A percentile compares a stretch with the other conserved stretches of the same genome.
phyloP scores from a whole-genome alignment of 1,284 basidiomycete species.

The Thelephora terrestris region DNA sequence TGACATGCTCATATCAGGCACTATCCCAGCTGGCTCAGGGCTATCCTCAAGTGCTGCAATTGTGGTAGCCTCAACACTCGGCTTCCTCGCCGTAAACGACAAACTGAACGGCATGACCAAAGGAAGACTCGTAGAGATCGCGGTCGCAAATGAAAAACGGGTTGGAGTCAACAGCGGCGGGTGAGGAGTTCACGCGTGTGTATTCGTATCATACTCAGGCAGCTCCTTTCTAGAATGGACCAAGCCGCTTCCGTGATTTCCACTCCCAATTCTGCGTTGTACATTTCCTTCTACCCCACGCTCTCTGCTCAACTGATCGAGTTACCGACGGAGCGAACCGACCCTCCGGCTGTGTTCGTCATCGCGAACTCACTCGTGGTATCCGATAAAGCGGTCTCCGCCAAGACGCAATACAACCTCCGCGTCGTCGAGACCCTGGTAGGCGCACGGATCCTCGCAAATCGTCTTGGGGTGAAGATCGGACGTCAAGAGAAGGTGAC shows the following conservation, averaged over 20 bases:
- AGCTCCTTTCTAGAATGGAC: conserved; percentile 47
- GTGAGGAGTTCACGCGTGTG: conserved; percentile 27
- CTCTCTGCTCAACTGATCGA: conserved; percentile 56
- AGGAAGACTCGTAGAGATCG: conserved; percentile 64
- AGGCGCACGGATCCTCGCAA: conserved; percentile 63
- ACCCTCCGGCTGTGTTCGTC: conserved; percentile 53
- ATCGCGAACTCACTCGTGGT: conserved; percentile 79
- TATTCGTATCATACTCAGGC: neutral
- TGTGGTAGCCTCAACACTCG: conserved; percentile 74
- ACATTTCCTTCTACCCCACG: conserved; percentile 74
- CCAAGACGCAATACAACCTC: conserved; percentile 75
- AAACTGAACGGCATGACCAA: conserved; percentile 53
- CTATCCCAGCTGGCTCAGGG: conserved; percentile 75
- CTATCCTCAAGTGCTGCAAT: conserved; percentile 77
- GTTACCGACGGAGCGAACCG: conserved; percentile 36
- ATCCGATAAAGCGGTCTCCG: conserved; percentile 67
- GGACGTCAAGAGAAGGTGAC: conserved; percentile 32
- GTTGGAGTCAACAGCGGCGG: conserved; percentile 76
- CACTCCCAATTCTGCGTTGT: conserved; percentile 58
- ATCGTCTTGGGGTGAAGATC: conserved; percentile 37
- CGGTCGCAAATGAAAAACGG: conserved; percentile 74
- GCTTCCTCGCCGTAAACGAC: conserved; percentile 67
- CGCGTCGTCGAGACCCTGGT: conserved; percentile 81
- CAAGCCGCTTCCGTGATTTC: conserved; percentile 79
- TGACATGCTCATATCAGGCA: conserved; percentile 66